Percentiles rank a stretch among this genome's conserved stretches.
Evolutionary conservation across 495 filamentous ascomycete genomes (phyloP).

Genomic region (Trichocladium uniseriatum): DNA sequence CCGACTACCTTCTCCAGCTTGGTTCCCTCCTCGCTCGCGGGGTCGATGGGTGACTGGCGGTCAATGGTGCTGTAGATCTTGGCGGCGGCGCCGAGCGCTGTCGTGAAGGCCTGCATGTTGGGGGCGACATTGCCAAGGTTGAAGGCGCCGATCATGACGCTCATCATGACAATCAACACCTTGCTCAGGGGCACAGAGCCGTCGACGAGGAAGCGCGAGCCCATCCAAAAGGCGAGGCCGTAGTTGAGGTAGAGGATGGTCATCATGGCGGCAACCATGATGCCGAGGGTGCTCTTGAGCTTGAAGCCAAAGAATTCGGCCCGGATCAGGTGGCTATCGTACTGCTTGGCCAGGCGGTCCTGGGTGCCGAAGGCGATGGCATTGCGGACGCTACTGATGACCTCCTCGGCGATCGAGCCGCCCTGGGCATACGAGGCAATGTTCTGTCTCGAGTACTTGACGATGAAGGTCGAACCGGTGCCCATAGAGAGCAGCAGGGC

Average conservation of each 20-base stretch:
- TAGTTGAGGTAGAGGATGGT: conserved; percentile 79
- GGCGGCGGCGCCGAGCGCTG: conserved; percentile 66
- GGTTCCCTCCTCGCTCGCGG: conserved; percentile 57
- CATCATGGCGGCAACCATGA: conserved; percentile 80
- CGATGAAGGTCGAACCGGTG: conserved; percentile 57
- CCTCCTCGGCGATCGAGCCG: conserved; percentile 87
- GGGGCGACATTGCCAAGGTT: conserved; percentile 83
- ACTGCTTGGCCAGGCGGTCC: conserved; percentile 75
- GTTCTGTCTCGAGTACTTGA: conserved; percentile 69
- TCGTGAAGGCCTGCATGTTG: conserved; percentile 67
- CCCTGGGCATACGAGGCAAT: conserved; percentile 72
- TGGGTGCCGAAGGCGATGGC: conserved; percentile 91
- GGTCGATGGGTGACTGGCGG: conserved; percentile 77
- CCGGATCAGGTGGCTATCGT: conserved; percentile 59
- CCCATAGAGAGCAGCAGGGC: conserved; percentile 71
- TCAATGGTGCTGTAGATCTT: conserved; percentile 95
- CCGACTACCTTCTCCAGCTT: conserved; percentile 66
- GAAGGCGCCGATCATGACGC: conserved; percentile 86
- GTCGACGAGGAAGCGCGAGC: conserved; percentile 64
- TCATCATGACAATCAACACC: conserved; percentile 75
- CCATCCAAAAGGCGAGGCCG: conserved; percentile 91
- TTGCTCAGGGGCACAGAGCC: conserved; percentile 47
- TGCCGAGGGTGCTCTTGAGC: conserved; percentile 55
- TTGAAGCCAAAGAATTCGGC: conserved; percentile 74
- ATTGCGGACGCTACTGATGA: conserved; percentile 87